A percentile compares a stretch with the other conserved stretches of the same genome.
These are phyloP conservation scores for Candida buenavistaensis DNA, from an alignment of 1,139 yeast species.

Conservation along the genomic window DNA sequence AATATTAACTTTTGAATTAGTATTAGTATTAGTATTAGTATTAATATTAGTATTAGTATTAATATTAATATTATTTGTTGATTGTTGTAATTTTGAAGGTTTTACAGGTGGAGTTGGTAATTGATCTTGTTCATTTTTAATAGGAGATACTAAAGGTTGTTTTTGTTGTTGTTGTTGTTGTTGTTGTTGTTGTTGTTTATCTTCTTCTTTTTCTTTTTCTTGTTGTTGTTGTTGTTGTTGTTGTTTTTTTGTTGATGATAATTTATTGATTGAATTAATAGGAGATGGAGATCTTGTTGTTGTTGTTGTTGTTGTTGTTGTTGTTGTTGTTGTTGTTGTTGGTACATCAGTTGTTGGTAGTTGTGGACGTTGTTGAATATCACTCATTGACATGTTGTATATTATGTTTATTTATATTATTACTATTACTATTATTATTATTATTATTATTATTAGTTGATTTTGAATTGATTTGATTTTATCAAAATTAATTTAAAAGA, in stretches of 20 bases:
- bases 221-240: too few relatives aligned
- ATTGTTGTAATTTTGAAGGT: slow-evolving; percentile 6
- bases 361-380: slow-evolving; percentile 19
- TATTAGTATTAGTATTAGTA: slow-evolving; percentile 35
- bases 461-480: too few relatives aligned
- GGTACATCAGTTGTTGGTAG: slow-evolving; percentile 8
- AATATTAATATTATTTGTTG: slow-evolving; percentile 4
- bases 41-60: slow-evolving; percentile 22
- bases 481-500: too few relatives aligned
- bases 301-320: slow-evolving; percentile 8
- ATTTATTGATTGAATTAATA: slow-evolving; percentile 1
- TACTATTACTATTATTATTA: too few relatives aligned
- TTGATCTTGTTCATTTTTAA: slow-evolving; percentile 7
- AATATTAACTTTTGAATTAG: slow-evolving; percentile 50
- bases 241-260: not conserved
- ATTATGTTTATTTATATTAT: too few relatives aligned
- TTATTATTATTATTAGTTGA: too few relatives aligned
- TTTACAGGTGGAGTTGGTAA: slow-evolving; percentile 16
- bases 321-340: slow-evolving; percentile 4
- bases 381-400: slow-evolving; percentile 18
- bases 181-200: not conserved
- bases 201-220: not conserved
- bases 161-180: slow-evolving; percentile 1
- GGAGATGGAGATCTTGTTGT: slow-evolving; percentile 6
- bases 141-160: slow-evolving; percentile 1